A percentile compares a stretch with the other conserved stretches of the same genome.
Evolutionary conservation across 2,329 filamentous ascomycete species (phyloP).

Genomic region (Cercospora sp.): DNA sequence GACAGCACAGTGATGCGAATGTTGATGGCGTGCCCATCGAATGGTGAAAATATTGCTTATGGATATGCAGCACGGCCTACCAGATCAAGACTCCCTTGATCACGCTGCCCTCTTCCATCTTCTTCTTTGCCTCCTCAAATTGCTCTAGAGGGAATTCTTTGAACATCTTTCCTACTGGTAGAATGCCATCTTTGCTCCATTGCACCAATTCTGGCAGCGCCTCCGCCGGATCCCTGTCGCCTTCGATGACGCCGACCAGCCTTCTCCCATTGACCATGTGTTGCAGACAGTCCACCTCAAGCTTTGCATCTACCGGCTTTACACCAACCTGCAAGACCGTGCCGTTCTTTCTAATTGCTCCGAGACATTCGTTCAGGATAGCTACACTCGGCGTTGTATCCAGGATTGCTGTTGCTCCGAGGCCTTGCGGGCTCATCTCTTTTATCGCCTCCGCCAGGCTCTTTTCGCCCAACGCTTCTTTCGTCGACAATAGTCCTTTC

Average conservation of each 20-base stretch:
- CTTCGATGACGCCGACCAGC: constrained; percentile 50
- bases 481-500: constrained; percentile 15
- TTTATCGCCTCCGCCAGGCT: constrained; percentile 19
- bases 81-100: constrained; percentile 45
- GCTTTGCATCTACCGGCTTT: constrained; percentile 41
- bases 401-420: constrained; percentile 47
- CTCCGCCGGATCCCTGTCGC: constrained; percentile 43
- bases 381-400: constrained; percentile 50
- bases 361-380: constrained; percentile 44
- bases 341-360: constrained; percentile 46
- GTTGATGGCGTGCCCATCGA: constrained; percentile 1
- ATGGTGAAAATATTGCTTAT: neutral
- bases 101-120: constrained; percentile 41
- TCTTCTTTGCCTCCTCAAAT: constrained; percentile 38
- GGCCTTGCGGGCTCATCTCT: constrained; percentile 28
- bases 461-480: constrained; percentile 17
- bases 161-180: constrained; percentile 47
- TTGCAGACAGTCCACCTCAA: constrained; percentile 41
- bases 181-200: constrained; percentile 46
- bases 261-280: constrained; percentile 49
- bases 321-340: constrained; percentile 52
- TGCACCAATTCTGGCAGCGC: constrained; percentile 48
- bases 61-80: constrained; percentile 25
- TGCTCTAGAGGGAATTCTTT: constrained; percentile 44
- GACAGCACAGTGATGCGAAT: constrained; percentile 8